These are phyloP conservation scores for Aspergillus sclerotioniger DNA, from an alignment of 495 filamentous ascomycete species.

Conservation along the genomic window DNA sequence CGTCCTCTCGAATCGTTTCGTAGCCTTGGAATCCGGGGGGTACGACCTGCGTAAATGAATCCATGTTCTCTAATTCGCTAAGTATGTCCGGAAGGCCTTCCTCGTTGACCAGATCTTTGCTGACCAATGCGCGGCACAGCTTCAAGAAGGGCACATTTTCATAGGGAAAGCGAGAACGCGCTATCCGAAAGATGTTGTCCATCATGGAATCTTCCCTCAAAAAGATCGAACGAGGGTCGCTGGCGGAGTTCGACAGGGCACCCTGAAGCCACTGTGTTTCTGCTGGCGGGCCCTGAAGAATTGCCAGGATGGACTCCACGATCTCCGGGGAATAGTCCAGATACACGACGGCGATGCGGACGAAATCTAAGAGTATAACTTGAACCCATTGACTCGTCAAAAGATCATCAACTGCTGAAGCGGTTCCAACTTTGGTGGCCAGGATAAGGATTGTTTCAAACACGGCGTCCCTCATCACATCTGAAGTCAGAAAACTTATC, in stretches of 20 bases:
- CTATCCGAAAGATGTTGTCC: constrained; percentile 54
- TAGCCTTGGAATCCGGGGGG: constrained; percentile 66
- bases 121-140: constrained; percentile 55
- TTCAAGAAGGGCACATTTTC: constrained; percentile 80
- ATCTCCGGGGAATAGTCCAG: constrained; percentile 68
- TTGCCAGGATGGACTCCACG: constrained; percentile 57
- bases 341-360: constrained; percentile 54
- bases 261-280: constrained; percentile 32
- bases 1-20: constrained; percentile 74
- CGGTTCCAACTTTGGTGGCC: constrained; percentile 38
- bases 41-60: constrained; percentile 70
- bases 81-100: constrained; percentile 51
- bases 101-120: constrained; percentile 40
- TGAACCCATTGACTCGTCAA: constrained; percentile 50
- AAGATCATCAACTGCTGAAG: constrained; percentile 41
- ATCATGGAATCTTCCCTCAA: constrained; percentile 55
- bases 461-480: constrained; percentile 53
- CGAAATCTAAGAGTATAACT: constrained; percentile 59
- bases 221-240: constrained; percentile 52
- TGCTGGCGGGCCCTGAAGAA: constrained; percentile 45
- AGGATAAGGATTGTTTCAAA: constrained; percentile 63
- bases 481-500: constrained; percentile 47
- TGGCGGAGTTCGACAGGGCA: constrained; percentile 31
- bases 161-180: constrained; percentile 78
- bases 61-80: constrained; percentile 58